A percentile compares a stretch with the other conserved stretches of the same genome.
Evolutionary conservation across 164 flowering plant genomes (phyloP).

Genomic region (Buxus sempervirens): DNA sequence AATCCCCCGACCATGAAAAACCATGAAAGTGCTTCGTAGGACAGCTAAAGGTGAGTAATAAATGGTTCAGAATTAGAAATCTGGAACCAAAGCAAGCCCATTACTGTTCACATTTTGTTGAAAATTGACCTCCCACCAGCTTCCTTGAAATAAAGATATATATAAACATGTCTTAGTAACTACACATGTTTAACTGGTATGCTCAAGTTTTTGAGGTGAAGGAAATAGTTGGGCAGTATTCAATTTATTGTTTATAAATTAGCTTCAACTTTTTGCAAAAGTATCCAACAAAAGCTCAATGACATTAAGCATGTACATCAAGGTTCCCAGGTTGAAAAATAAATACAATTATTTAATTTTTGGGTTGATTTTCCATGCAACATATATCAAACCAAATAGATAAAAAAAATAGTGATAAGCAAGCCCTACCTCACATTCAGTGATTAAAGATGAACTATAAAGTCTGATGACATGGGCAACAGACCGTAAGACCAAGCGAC

Average conservation of each 20-base stretch:
- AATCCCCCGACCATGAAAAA: too few relatives aligned
- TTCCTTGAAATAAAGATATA: too few relatives aligned
- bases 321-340: not conserved
- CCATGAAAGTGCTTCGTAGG: too few relatives aligned
- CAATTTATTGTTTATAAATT: too few relatives aligned
- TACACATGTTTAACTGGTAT: not conserved
- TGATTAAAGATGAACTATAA: constrained; percentile 85
- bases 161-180: too few relatives aligned
- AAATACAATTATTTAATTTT: not conserved
- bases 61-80: too few relatives aligned
- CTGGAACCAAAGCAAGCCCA: too few relatives aligned
- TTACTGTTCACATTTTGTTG: too few relatives aligned
- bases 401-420: not conserved
- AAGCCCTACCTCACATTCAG: constrained; percentile 85
- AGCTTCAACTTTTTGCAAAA: not conserved
- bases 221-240: not conserved
- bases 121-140: too few relatives aligned
- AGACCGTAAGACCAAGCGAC: constrained; percentile 93
- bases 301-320: not conserved
- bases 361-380: not conserved
- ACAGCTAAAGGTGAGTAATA: too few relatives aligned
- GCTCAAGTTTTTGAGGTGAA: not conserved
- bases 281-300: not conserved
- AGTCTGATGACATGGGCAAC: constrained; percentile 93
- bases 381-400: not conserved